Base-by-base conservation (phyloP, 2,329 filamentous ascomycete genomes). In the Emericellopsis atlantica region DNA sequence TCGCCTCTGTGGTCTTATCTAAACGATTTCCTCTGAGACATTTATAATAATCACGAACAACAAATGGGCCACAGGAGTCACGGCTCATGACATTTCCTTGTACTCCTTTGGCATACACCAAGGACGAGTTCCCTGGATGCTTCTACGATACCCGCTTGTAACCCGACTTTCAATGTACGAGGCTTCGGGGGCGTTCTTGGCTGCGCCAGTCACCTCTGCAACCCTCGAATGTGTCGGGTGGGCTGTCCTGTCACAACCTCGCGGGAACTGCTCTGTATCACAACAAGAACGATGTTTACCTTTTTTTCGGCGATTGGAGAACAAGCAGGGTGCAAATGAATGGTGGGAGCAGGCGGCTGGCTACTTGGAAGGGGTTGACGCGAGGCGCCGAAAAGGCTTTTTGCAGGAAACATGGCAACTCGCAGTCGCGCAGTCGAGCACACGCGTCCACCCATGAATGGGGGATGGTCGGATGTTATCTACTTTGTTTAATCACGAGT, bases 1-100 rank as follows among this genome's bases (percentile, higher is more conserved):
- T 49, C 84, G 92, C 64, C 76, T 94, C 64, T 95, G 89, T 66
- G 90, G 90, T 75, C 72, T 96, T 63, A 95, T 96, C 76, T 95
- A 83, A 81, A 58, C 54, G 52, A 54, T 49, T 53, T 55, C 48
- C 60, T 29, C 59, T 51, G 56, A 54, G 57, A 61, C 47, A 49
- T 43, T 40, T 44, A 40, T 43, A 44, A 41, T 59, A 58, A 59
- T 62, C 54, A 61, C 58, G 59, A 56, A 47, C 47, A 58, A 51
- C 52, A 53, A 46, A 55, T 58, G 56, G 54, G 59, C 54, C 57
- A 58, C 50, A 53, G 55, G 51, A 53, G 55, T 44, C 15, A 58
- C 49, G 59, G 59, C 59, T 58, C 59, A 61, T 54, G 55, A 59
- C 54, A 45, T 56, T 58, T 53, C 42, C 35, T 32, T 38, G 26